These are phyloP conservation scores for Emericellopsis atlantica DNA, from an alignment of 2,329 filamentous ascomycete species.

Conservation along the genomic window DNA sequence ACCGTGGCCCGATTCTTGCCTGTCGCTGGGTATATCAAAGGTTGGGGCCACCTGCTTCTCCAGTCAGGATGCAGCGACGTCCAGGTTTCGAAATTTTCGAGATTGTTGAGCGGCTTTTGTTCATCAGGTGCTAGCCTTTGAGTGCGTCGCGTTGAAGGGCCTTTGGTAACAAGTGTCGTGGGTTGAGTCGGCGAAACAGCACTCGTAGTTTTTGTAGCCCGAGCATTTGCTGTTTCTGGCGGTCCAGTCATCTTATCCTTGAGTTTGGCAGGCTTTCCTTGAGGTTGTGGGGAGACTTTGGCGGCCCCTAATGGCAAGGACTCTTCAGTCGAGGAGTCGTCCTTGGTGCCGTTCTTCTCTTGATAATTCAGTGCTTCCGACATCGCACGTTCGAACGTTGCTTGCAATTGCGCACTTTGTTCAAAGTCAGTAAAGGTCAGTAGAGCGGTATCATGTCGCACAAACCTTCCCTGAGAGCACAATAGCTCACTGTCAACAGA, in stretches of 20 bases:
- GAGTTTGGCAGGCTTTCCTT: slow-evolving; percentile 7
- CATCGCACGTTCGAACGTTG: not conserved
- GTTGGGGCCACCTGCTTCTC: slow-evolving; percentile 38
- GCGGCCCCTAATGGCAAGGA: too few species aligned
- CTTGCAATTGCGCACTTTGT: not conserved
- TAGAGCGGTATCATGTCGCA: too few species aligned
- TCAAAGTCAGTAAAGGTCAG: too few species aligned
- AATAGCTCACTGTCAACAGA: too few species aligned
- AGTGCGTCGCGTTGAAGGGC: not conserved
- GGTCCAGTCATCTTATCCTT: slow-evolving; percentile 11
- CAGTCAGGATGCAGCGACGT: slow-evolving; percentile 36
- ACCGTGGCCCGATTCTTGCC: slow-evolving; percentile 53
- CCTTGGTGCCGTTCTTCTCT: not conserved
- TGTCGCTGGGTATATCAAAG: slow-evolving; percentile 47
- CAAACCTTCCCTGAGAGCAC: too few species aligned
- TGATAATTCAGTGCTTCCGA: not conserved
- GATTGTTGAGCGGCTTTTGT: not conserved
- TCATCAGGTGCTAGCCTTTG: not conserved
- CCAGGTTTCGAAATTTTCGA: slow-evolving; percentile 27
- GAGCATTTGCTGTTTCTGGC: not conserved
- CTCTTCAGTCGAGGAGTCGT: too few species aligned
- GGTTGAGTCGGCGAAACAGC: not conserved
- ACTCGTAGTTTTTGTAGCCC: not conserved
- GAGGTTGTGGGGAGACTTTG: not conserved
- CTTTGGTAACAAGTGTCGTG: not conserved